A percentile compares a stretch with the other conserved stretches of the same genome.
Evolutionary conservation across 2,329 filamentous ascomycete species (phyloP).

Genomic region (Sordariomycetes sp.): DNA sequence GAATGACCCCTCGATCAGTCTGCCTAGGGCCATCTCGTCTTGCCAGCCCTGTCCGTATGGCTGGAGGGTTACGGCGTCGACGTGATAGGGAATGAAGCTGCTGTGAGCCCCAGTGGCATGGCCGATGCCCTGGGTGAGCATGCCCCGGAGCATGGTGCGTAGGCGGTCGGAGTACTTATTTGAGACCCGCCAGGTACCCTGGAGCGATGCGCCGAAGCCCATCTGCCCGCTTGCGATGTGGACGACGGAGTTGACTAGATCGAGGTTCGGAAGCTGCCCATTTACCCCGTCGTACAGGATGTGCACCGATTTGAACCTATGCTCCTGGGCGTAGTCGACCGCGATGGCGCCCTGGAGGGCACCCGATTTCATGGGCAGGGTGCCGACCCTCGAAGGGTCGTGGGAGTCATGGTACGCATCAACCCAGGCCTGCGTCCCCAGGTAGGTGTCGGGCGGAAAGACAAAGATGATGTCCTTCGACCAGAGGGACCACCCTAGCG

Average conservation of each 20-base stretch:
- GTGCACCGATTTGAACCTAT: conserved; percentile 76
- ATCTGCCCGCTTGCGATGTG: conserved; percentile 83
- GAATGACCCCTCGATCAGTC: conserved; percentile 81
- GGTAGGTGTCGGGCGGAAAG: conserved; percentile 75
- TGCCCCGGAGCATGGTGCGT: conserved; percentile 78
- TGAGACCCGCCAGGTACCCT: conserved; percentile 75
- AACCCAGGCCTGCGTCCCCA: conserved; percentile 91
- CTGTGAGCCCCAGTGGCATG: conserved; percentile 85
- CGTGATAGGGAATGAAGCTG: conserved; percentile 93
- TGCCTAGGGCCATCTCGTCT: conserved; percentile 91
- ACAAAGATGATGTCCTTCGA: conserved; percentile 96
- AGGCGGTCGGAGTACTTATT: conserved; percentile 73
- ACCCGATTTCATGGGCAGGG: conserved; percentile 80
- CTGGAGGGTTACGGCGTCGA: conserved; percentile 88
- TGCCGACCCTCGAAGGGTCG: conserved; percentile 52
- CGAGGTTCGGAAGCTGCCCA: conserved; percentile 87
- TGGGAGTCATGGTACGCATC: conserved; percentile 94
- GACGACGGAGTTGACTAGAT: conserved; percentile 88
- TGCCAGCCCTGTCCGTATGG: conserved; percentile 89
- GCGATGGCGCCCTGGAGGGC: conserved; percentile 85
- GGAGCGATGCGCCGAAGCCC: conserved; percentile 72
- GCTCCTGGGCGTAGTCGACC: conserved; percentile 82
- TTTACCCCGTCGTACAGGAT: conserved; percentile 93
- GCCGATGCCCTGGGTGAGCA: conserved; percentile 83
- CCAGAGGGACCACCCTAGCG: conserved; percentile 81